phyloP scores from a whole-genome alignment of 345 rosid genomes.

The Eucalyptus erythrocorys region DNA sequence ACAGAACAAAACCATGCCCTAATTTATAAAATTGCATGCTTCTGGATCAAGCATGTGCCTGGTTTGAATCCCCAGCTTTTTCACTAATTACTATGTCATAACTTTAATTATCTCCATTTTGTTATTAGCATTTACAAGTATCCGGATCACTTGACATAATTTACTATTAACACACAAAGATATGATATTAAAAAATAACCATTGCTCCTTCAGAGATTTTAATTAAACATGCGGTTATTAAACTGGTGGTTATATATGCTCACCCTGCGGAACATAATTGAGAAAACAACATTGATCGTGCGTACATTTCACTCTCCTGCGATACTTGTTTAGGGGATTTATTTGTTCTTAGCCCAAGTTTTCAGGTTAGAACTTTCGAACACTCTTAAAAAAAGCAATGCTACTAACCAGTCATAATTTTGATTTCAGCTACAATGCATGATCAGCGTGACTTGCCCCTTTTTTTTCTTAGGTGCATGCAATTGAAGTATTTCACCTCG shows the following conservation, averaged over 20 bases:
- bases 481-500: neutral
- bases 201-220: neutral
- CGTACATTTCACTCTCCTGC: neutral
- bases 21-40: neutral
- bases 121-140: neutral
- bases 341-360: neutral
- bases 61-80: neutral
- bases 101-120: neutral
- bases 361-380: neutral
- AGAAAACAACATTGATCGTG: neutral
- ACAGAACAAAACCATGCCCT: neutral
- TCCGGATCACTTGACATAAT: neutral
- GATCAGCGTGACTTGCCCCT: no score
- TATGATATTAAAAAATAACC: neutral
- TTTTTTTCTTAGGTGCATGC: rapidly evolving
- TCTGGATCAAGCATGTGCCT: neutral
- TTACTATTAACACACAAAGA: neutral
- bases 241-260: neutral
- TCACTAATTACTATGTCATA: neutral
- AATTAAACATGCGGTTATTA: neutral
- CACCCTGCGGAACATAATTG: rapidly evolving
- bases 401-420: neutral
- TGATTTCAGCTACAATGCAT: neutral
- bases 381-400: neutral
- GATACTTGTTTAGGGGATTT: neutral